Base-by-base conservation (phyloP, 805 yeast species). In the Metschnikowia henanensis region DNA sequence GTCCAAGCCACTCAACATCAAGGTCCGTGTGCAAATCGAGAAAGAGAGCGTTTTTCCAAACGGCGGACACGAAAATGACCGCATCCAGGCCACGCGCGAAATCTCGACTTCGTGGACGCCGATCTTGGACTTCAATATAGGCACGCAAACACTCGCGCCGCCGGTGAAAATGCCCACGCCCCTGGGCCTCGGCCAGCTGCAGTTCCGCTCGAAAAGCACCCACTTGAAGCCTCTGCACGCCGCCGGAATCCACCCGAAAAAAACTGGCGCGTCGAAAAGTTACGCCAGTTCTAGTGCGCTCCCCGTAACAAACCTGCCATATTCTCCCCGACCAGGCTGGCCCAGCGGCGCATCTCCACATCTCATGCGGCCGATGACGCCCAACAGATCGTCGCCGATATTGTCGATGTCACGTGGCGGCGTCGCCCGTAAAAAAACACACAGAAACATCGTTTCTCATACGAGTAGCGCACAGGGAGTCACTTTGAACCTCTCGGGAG, bases 41-140 rank as follows among this genome's bases (percentile, higher is more conserved):
- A 51, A 46, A 26, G 40, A 34, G 32, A 39, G 46, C 31, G 35
- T 39, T 6, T 7, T 13, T 12, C 12, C 25, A 2, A 36, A 13
- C 2, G 29, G 39, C 7, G 45, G 44, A 6, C 35, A 32, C 2
- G n/a, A n/a, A n/a, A 47, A 20, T 13, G 35, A 21, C 13, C 35
- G 34, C 41, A 47, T 46, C n/a, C 51, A 48, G 22, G 35, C 60
- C 17, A 64, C 69, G 37, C 56, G 57, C 45, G 48, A 48, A 17
- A 67, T 71, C 21, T 50, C 60, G 13, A 70, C 75, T 4, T 53
- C 57, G 34, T 70, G 75, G 76, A 47, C 66, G 8, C 76, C 77
- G 3, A 52, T 55, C 34, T 53, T 71, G 30, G 76, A 66, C 41
- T 61, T 49, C 59, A 60, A 62, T 7, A 40, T 8, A 17, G 8